Percentiles rank a stretch among this genome's conserved stretches.
Evolutionary conservation across 352 stramenopile species (phyloP).

Genomic region (Phytophthora sp.): DNA sequence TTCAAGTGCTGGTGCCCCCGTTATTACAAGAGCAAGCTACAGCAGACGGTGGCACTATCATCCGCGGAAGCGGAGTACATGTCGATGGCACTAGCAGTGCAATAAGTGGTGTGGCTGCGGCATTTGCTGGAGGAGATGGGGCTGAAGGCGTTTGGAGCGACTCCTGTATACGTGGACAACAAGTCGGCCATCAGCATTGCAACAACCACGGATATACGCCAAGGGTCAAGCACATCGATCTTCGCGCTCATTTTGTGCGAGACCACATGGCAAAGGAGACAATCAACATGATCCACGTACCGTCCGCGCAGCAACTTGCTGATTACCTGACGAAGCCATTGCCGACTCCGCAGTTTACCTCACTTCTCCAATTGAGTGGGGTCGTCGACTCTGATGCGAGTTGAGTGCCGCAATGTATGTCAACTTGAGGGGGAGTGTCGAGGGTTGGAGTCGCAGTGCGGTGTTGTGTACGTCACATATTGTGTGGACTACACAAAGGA

Average conservation of each 20-base stretch:
- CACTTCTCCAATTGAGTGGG: no score
- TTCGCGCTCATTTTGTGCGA: neutral
- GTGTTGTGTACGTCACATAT: neutral
- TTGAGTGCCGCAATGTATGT: no score
- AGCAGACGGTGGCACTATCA: constrained; percentile 1
- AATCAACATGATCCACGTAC: no score
- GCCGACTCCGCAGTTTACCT: no score
- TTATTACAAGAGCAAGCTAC: constrained; percentile 16
- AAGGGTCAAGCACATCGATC: neutral
- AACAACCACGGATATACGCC: no score
- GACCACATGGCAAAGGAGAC: no score
- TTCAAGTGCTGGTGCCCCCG: neutral
- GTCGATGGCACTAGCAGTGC: neutral
- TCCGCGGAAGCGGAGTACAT: constrained; percentile 20
- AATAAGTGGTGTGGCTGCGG: constrained; percentile 9
- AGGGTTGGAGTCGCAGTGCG: no score
- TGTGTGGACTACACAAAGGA: neutral
- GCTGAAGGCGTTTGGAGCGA: neutral
- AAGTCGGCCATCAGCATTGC: constrained; percentile 11
- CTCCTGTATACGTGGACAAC: neutral
- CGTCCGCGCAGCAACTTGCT: no score
- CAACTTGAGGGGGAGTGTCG: no score
- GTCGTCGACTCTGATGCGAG: no score
- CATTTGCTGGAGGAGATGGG: constrained; percentile 14
- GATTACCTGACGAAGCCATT: no score